Evolutionary conservation across 2,329 filamentous ascomycete genomes (phyloP), one percentile per base, ranked within the genome.

Genomic region (Sclerotinia nivalis): DNA sequence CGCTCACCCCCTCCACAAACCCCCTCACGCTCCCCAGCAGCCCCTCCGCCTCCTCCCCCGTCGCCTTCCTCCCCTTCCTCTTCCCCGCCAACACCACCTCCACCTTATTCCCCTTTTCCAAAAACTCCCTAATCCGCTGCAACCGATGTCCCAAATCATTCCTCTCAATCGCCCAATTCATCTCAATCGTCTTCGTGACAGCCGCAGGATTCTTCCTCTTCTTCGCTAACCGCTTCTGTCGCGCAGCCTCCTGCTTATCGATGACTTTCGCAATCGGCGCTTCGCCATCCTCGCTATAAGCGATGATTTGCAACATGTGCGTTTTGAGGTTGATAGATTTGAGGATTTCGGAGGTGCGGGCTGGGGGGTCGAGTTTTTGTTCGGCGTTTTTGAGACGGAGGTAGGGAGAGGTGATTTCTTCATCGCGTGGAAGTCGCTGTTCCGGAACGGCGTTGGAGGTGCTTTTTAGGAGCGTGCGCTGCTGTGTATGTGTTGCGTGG

Each of bases 91-190:
- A 76, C 67, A 90, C 76, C 15, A 97, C 77, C 78, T 96, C 90
- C 28, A 97, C 93, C 77, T 85, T 88, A 78, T 87, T 85, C 0
- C 93, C 93, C 79, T 93, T 92, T 12, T 79, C 82, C 77, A 97
- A 78, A 78, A 97, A 97, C 68, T 82, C 84, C 72, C 81, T 81
- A 76, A 95, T 79, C 81, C 88, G 87, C 76, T 86, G 86, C 79
- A 96, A 78, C 77, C 90, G 87, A 78, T 92, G 89, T n/a, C 81
- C 81, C 66, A 97, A 79, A 82, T 97, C 94, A 77, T 95, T 87
- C 18, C 80, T 77, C 71, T 89, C 89, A 76, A 97, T 96, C 47
- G 90, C 89, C 94, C 94, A 98, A 79, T 93, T 95, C 75, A 98
- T 75, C 81, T 97, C 94, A n/a, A 97, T 80, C 77, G 90, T 90